Evolutionary conservation across 1,139 yeast genomes (phyloP).

Genomic region (Suhomyces terraborum): DNA sequence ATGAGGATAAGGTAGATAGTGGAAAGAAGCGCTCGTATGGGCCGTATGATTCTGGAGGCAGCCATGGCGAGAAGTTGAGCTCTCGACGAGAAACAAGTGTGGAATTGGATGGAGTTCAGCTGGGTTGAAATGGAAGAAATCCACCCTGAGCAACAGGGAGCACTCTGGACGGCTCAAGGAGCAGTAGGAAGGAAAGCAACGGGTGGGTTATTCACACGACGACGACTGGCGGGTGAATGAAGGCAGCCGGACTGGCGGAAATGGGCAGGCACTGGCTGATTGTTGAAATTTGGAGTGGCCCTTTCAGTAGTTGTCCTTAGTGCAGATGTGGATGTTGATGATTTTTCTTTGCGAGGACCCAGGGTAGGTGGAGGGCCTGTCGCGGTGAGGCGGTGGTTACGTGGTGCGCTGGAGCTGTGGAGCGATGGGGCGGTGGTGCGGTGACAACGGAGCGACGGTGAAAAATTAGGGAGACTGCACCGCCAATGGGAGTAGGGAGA

Average conservation of each 20-base stretch:
- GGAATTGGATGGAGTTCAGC: too few relatives aligned
- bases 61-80: neutral
- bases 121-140: too few relatives aligned
- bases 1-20: slow-evolving; percentile 65
- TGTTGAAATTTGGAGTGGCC: slow-evolving; percentile 1
- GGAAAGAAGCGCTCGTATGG: slow-evolving; percentile 44
- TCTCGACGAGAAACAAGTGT: too few relatives aligned
- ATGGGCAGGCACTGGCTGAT: neutral
- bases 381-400: too few relatives aligned
- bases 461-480: too few relatives aligned
- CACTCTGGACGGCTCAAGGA: too few relatives aligned
- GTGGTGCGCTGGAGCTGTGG: too few relatives aligned
- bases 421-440: neutral
- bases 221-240: neutral
- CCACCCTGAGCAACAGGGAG: too few relatives aligned
- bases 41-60: slow-evolving; percentile 7
- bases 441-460: too few relatives aligned
- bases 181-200: neutral
- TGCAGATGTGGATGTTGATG: slow-evolving; percentile 4
- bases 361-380: slow-evolving; percentile 2
- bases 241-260: neutral
- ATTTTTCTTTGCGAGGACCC: slow-evolving; percentile 5
- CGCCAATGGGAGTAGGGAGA: too few relatives aligned
- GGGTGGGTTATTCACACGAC: slow-evolving; percentile 1
- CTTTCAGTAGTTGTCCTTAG: neutral